Percentiles rank a stretch among this genome's conserved stretches.
Evolutionary conservation across 306 rosid genomes (phyloP).

Genomic region (Corylus heterophylla): DNA sequence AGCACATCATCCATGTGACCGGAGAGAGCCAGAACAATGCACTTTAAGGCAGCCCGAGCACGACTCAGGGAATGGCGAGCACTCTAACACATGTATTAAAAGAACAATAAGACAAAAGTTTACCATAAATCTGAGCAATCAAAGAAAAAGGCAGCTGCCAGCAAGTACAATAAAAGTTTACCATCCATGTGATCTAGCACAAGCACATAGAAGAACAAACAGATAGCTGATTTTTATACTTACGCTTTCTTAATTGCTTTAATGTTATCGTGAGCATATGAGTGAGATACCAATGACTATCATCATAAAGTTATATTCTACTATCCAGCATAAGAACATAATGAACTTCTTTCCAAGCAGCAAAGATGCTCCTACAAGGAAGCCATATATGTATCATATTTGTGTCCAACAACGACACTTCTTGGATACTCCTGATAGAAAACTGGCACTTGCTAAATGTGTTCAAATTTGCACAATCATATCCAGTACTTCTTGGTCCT

Average conservation of each 20-base stretch:
- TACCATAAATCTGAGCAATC: conserved; percentile 15
- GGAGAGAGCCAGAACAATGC: conserved; percentile 81
- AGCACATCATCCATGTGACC: conserved; percentile 88
- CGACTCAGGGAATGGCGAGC: conserved; percentile 54
- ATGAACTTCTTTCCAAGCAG: not conserved
- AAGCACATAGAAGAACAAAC: not conserved
- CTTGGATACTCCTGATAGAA: not conserved
- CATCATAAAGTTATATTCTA: not conserved
- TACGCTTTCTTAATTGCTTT: not conserved
- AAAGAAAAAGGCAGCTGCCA: conserved; percentile 9
- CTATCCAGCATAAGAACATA: not conserved
- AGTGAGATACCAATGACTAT: not conserved
- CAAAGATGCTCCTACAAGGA: not conserved
- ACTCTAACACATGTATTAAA: conserved; percentile 49
- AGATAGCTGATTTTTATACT: not conserved
- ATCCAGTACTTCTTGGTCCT: not conserved
- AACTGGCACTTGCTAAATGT: not conserved
- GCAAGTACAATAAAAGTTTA: not conserved
- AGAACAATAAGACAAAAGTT: conserved; percentile 7
- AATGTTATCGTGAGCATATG: not conserved
- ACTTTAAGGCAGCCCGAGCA: conserved; percentile 86
- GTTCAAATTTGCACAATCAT: not conserved
- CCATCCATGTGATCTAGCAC: not conserved
- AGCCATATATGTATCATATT: not conserved
- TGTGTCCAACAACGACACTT: not conserved